phyloP scores from a whole-genome alignment of 805 yeast genomes.

The Kluyveromyces lactis region DNA sequence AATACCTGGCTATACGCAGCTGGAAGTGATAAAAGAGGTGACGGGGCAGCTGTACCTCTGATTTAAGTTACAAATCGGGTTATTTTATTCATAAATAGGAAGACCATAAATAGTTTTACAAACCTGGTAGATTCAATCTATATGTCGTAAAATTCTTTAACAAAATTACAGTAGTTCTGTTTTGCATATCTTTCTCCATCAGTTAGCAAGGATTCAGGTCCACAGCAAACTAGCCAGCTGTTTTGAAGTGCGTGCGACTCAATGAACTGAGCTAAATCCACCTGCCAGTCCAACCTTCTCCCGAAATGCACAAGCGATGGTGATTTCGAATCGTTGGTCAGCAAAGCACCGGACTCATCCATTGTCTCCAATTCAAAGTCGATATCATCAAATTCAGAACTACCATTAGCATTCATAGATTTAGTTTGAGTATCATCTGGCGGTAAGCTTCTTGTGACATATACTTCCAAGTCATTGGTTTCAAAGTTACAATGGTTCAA shows the following conservation, averaged over 20 bases:
- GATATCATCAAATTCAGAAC: slow-evolving; percentile 7
- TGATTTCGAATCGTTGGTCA: slow-evolving; percentile 7
- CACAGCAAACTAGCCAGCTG: slow-evolving; percentile 26
- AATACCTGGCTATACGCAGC: slow-evolving; percentile 48
- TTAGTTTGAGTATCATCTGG: slow-evolving; percentile 5
- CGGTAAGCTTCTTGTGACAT: slow-evolving; percentile 6
- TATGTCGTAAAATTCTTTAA: slow-evolving; percentile 18
- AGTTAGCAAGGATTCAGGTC: slow-evolving; percentile 20
- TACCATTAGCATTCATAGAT: background rate
- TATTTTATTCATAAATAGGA: background rate
- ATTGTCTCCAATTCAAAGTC: slow-evolving; percentile 14
- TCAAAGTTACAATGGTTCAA: slow-evolving; percentile 32
- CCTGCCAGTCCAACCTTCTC: slow-evolving; percentile 21
- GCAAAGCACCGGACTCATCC: slow-evolving; percentile 14
- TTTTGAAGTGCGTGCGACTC: slow-evolving; percentile 10
- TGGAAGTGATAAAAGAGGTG: slow-evolving; percentile 80
- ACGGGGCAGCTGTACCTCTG: slow-evolving; percentile 64
- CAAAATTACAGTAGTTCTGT: slow-evolving; percentile 13
- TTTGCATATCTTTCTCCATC: slow-evolving; percentile 16
- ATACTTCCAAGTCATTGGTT: slow-evolving; percentile 6
- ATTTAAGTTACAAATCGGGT: slow-evolving; percentile 15
- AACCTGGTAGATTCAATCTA: slow-evolving; percentile 5
- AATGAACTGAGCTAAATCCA: slow-evolving; percentile 18
- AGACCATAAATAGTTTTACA: too few relatives aligned
- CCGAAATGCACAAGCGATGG: slow-evolving; percentile 15